These are phyloP conservation scores for Aspergillus sp. DNA, from an alignment of 2,329 filamentous ascomycete genomes.

Conservation along the genomic window DNA sequence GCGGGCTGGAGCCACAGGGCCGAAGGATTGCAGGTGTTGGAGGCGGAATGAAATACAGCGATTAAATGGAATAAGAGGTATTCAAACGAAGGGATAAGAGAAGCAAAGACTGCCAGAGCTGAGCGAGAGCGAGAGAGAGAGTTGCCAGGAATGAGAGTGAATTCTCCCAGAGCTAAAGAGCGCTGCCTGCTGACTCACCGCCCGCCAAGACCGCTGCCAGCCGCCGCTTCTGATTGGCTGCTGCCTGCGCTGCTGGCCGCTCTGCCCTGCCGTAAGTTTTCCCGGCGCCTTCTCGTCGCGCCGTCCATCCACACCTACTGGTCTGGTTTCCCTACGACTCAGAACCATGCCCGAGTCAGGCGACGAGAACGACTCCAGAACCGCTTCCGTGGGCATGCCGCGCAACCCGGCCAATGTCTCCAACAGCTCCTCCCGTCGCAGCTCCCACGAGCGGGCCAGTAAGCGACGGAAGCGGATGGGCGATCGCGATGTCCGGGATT, in stretches of 20 bases:
- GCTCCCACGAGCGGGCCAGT: constrained; percentile 14
- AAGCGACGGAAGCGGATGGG: constrained; percentile 17
- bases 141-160: no score
- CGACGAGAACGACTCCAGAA: constrained; percentile 38
- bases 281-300: constrained; percentile 1
- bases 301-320: not conserved
- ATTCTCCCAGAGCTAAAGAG: no score
- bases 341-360: constrained; percentile 17
- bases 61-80: constrained; percentile 2
- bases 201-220: no score
- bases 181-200: no score
- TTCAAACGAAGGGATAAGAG: constrained; percentile 2
- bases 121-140: not conserved
- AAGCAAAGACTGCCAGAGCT: not conserved
- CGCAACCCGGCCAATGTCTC: constrained; percentile 19
- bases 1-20: constrained; percentile 1
- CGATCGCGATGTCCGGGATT: constrained; percentile 22
- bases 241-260: constrained; percentile 7
- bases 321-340: not conserved
- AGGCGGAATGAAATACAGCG: constrained; percentile 3
- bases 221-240: no score
- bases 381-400: constrained; percentile 34
- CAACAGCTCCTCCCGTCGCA: constrained; percentile 15
- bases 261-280: constrained; percentile 18
- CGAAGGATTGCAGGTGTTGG: constrained; percentile 5